phyloP scores from a whole-genome alignment of 2,329 filamentous ascomycete genomes.

The Fusarium odoratissimum region DNA sequence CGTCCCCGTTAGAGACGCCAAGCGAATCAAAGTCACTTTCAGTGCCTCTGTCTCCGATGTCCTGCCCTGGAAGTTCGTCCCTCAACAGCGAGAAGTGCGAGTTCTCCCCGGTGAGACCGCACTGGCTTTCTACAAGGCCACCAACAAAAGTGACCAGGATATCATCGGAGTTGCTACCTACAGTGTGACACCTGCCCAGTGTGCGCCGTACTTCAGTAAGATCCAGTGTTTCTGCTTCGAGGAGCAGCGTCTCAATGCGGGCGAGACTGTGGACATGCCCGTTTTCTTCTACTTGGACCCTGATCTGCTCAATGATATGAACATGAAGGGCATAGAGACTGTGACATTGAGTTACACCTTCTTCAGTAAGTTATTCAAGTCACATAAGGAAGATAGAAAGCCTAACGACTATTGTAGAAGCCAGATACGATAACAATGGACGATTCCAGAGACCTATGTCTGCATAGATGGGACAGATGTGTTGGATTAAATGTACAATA shows the following conservation, averaged over 20 bases:
- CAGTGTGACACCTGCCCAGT: constrained; percentile 94
- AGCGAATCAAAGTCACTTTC: constrained; percentile 94
- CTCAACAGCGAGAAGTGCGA: constrained; percentile 95
- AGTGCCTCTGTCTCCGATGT: constrained; percentile 95
- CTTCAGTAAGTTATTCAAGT: constrained; percentile 78
- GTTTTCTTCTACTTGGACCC: constrained; percentile 99
- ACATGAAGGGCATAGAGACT: constrained; percentile 93
- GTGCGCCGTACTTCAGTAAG: constrained; percentile 98
- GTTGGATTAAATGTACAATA: constrained; percentile 32
- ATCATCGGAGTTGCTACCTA: constrained; percentile 99
- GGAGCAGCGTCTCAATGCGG: constrained; percentile 91
- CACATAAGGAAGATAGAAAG: neutral
- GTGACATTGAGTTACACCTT: constrained; percentile 98
- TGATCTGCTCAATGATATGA: constrained; percentile 89
- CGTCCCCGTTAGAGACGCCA: constrained; percentile 81
- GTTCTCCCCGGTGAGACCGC: constrained; percentile 97
- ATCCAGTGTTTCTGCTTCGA: constrained; percentile 99
- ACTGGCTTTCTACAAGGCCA: constrained; percentile 96
- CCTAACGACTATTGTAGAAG: constrained; percentile 56
- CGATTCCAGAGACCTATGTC: constrained; percentile 54
- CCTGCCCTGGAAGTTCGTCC: constrained; percentile 95
- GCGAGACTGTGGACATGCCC: constrained; percentile 98
- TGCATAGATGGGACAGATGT: constrained; percentile 36
- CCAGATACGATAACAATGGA: constrained; percentile 60
- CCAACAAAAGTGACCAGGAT: constrained; percentile 88